Percentiles rank a stretch among this genome's conserved stretches.
Evolutionary conservation across 768 basidiomycete genomes (phyloP).

Genomic region (Suillus decipiens): DNA sequence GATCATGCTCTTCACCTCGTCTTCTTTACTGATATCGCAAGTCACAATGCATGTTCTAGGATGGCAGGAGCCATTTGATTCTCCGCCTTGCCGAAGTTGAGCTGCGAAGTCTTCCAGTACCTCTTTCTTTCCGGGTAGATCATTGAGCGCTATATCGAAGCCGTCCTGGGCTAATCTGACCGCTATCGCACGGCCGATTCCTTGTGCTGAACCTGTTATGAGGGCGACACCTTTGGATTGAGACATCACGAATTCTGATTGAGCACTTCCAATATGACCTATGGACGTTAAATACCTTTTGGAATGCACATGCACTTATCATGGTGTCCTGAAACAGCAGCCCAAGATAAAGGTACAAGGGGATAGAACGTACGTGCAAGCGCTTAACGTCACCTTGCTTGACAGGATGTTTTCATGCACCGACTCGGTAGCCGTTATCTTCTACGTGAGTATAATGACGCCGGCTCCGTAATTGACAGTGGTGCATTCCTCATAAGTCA

Average conservation of each 20-base stretch:
- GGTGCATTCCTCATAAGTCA: too few species aligned
- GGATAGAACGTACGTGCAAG: not conserved
- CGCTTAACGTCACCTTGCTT: not conserved
- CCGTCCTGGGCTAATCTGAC: constrained; percentile 37
- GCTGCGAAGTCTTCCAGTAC: constrained; percentile 29
- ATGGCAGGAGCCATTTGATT: not conserved
- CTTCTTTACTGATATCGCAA: constrained; percentile 45
- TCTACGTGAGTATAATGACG: too few species aligned
- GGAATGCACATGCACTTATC: not conserved
- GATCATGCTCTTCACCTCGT: constrained; percentile 44
- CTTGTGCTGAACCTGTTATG: constrained; percentile 37
- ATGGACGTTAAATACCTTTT: not conserved
- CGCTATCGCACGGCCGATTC: constrained; percentile 32
- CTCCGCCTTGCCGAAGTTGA: constrained; percentile 33
- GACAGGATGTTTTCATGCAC: too few species aligned
- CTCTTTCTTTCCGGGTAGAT: constrained; percentile 28
- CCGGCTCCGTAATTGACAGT: too few species aligned
- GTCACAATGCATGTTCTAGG: constrained; percentile 25
- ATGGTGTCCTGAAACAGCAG: not conserved
- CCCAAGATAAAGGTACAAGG: not conserved
- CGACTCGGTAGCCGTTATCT: too few species aligned
- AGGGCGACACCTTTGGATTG: constrained; percentile 32
- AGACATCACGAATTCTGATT: constrained; percentile 17
- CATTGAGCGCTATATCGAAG: constrained; percentile 33
- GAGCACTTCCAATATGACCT: not conserved